Percentiles rank a stretch among this genome's conserved stretches.
Conservation (phyloP, 176 grass and related monocot species). For the Oryza glumipatula region DNA sequence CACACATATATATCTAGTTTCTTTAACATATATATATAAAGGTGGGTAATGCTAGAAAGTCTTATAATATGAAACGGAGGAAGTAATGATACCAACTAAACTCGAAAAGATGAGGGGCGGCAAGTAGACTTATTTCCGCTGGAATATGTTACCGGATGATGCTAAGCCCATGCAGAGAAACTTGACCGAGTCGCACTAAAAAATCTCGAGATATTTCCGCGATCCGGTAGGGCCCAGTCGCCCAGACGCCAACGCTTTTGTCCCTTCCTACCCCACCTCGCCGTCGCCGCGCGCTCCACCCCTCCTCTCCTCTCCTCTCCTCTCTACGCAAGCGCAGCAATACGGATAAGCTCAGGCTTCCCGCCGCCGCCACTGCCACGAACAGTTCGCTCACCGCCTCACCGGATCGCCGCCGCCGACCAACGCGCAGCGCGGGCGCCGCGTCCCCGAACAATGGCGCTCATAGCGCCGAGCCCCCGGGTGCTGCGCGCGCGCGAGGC, state of each 20-base stretch:
- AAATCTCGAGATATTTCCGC: constrained; percentile 45
- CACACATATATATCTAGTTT: too few relatives aligned
- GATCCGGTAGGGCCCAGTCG: constrained; percentile 12
- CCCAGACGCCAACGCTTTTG: constrained; percentile 39
- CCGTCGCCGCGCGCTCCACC: background rate
- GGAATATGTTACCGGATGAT: too few relatives aligned
- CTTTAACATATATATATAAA: too few relatives aligned
- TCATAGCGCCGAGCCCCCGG: constrained; percentile 58
- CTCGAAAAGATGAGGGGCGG: too few relatives aligned
- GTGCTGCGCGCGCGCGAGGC: constrained; percentile 21
- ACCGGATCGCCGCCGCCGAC: background rate
- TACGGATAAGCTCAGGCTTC: constrained; percentile 15
- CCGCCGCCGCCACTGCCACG: background rate
- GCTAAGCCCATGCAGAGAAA: background rate
- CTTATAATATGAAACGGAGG: too few relatives aligned
- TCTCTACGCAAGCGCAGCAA: too few relatives aligned
- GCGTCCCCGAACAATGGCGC: constrained; percentile 46
- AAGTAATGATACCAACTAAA: too few relatives aligned
- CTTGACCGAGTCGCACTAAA: background rate
- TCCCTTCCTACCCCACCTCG: background rate
- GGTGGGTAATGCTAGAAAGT: too few relatives aligned
- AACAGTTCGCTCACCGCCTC: too few relatives aligned
- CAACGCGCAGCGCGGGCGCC: background rate
- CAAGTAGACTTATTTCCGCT: too few relatives aligned
- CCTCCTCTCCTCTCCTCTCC: too few relatives aligned